These are phyloP conservation scores for Triglochin maritima DNA, from an alignment of 106 monocot species.

Conservation along the genomic window DNA sequence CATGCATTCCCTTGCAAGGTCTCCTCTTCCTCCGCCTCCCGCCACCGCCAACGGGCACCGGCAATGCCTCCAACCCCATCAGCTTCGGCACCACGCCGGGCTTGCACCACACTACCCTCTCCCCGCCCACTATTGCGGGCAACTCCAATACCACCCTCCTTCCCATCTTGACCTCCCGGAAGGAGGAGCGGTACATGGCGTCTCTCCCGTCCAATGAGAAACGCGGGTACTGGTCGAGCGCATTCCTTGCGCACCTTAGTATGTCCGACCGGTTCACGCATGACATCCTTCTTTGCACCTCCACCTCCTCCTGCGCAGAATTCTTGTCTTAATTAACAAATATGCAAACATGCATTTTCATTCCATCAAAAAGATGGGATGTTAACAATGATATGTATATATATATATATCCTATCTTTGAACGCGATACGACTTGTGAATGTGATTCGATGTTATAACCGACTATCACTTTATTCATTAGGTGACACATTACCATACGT, in stretches of 20 bases:
- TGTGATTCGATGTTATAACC: too few species aligned
- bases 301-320: background rate
- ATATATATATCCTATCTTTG: too few species aligned
- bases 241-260: constrained; percentile 58
- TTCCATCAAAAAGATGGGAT: too few species aligned
- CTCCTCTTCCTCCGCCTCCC: background rate
- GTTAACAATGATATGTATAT: too few species aligned
- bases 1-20: background rate
- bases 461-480: too few species aligned
- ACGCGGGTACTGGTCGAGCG: constrained; percentile 62
- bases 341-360: too few species aligned
- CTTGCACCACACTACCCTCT: constrained; percentile 87
- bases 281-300: constrained; percentile 43
- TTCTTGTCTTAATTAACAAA: too few species aligned
- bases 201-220: constrained; percentile 85
- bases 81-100: constrained; percentile 75
- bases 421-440: too few species aligned
- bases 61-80: constrained; percentile 83
- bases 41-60: constrained; percentile 36
- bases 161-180: constrained; percentile 18
- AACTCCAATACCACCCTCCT: constrained; percentile 7
- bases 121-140: constrained; percentile 56
- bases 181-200: constrained; percentile 63
- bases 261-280: constrained; percentile 72
- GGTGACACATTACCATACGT: constrained; percentile 4